These are phyloP conservation scores for Bonia amplexicaulis DNA, from an alignment of 176 grass and related monocot species.

Conservation along the genomic window DNA sequence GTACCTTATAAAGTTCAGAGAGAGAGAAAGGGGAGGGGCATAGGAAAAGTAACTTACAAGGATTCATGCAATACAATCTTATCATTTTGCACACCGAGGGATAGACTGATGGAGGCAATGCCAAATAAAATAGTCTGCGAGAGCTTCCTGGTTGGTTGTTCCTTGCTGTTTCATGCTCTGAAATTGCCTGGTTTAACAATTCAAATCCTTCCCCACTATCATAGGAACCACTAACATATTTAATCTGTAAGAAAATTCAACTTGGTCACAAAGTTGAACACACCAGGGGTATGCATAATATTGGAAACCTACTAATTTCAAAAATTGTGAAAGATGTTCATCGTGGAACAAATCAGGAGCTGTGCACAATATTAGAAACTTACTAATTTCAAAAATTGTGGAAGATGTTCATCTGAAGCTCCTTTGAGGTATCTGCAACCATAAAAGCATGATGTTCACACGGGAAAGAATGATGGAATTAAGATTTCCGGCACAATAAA, in stretches of 20 bases:
- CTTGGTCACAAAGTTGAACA: slow-evolving; percentile 18
- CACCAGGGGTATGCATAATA: neutral
- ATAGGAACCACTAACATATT: slow-evolving; percentile 95
- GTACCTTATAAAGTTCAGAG: neutral
- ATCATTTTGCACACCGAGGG: slow-evolving; percentile 98
- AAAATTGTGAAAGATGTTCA: slow-evolving; percentile 64
- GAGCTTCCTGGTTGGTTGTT: slow-evolving; percentile 44
- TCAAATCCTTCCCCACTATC: slow-evolving; percentile 72
- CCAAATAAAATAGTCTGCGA: slow-evolving; percentile 91
- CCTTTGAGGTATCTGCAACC: neutral
- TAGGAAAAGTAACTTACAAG: slow-evolving; percentile 44
- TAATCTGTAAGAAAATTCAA: slow-evolving; percentile 57
- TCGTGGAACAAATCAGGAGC: neutral
- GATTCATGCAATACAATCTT: slow-evolving; percentile 78
- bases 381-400: neutral
- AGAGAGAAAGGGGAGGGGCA: too few species aligned
- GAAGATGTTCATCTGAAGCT: neutral
- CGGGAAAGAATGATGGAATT: neutral
- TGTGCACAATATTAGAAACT: neutral
- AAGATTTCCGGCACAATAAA: neutral
- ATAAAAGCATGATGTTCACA: neutral
- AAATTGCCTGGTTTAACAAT: slow-evolving; percentile 66
- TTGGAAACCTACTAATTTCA: slow-evolving; percentile 52
- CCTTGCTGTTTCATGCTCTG: slow-evolving; percentile 67
- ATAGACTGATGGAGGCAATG: slow-evolving; percentile 89